Evolutionary conservation across 2,329 filamentous ascomycete species (phyloP).

Genomic region (Colletotrichum sublineola): DNA sequence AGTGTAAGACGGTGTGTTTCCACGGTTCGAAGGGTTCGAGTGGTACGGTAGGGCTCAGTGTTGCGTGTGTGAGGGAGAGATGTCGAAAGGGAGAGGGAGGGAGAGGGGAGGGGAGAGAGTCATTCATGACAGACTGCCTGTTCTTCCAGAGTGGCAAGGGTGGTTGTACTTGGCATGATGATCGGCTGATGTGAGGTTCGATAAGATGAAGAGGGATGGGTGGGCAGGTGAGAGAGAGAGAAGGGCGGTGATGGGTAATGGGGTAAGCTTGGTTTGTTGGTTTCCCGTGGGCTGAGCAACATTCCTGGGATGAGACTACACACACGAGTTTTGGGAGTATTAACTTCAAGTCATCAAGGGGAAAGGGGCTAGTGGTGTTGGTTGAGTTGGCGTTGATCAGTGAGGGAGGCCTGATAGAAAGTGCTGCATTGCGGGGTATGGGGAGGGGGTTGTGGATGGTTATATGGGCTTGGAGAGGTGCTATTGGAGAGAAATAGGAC

Average conservation of each 20-base stretch:
- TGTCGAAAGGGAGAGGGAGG: too few relatives aligned
- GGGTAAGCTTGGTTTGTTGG: not conserved
- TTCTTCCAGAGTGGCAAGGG: not conserved
- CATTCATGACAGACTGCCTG: not conserved
- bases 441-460: not conserved
- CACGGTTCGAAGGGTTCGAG: not conserved
- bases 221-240: not conserved
- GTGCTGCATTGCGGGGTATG: constrained; percentile 1
- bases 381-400: not conserved
- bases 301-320: not conserved
- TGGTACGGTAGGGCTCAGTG: not conserved
- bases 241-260: not conserved
- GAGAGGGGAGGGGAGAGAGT: too few relatives aligned
- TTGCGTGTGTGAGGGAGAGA: not conserved
- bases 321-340: not conserved
- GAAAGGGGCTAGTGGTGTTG: not conserved
- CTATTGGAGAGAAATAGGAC: constrained; percentile 11
- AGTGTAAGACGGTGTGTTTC: not conserved
- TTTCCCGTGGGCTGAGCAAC: constrained; percentile 1
- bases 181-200: not conserved
- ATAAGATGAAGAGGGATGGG: not conserved
- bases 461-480: constrained; percentile 19
- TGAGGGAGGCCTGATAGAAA: not conserved
- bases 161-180: not conserved
- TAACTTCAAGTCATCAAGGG: not conserved